Evolutionary conservation across 2,329 filamentous ascomycete genomes (phyloP), one percentile per base, ranked within the genome.

Genomic region (Diaporthe helianthi): DNA sequence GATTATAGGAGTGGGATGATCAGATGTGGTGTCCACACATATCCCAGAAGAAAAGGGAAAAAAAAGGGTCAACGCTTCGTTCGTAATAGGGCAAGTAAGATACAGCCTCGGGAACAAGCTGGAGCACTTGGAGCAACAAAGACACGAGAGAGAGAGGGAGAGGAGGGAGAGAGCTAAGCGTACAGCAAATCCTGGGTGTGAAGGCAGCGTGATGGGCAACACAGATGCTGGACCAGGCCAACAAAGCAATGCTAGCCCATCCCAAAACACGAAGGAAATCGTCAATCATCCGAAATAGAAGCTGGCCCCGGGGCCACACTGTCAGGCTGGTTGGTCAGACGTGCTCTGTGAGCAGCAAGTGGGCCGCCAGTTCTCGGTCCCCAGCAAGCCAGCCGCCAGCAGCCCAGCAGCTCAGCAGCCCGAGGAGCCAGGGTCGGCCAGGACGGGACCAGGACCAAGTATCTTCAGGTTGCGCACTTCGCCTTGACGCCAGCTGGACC

Each of bases 211-310:
- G 61, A 63, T 51, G 55, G 51, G 47, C 58, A 55, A 69, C 49
- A 65, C 38, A 51, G 29, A 47, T n/a, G 41, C 29, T 33, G 52
- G 22, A 69, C 46, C 26, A 41, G 51, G 38, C 52, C 31, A 65
- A 64, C 67, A 64, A 54, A 65, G 41, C 38, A 52, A 52, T 66
- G 47, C 66, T 66, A 55, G 60, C 53, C 52, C 68, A 61, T 58
- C 55, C 44, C 60, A 58, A 58, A 71, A 66, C 61, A 69, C 67
- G 54, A 68, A 38, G 38, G 52, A 33, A 38, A 63, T 63, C 44
- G 58, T 63, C 58, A 63, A 49, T 63, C 58, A 49, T 63, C 58
- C 58, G 58, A 63, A 63, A 63, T 63, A 63, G 58, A 63, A 46
- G 19, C 44, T 36, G 58, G 44, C 44, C 44, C 58, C 58, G 22